Evolutionary conservation across 140 eudicot genomes (phyloP), one percentile per base, ranked within the genome.

Genomic region (Cichorium intybus): DNA sequence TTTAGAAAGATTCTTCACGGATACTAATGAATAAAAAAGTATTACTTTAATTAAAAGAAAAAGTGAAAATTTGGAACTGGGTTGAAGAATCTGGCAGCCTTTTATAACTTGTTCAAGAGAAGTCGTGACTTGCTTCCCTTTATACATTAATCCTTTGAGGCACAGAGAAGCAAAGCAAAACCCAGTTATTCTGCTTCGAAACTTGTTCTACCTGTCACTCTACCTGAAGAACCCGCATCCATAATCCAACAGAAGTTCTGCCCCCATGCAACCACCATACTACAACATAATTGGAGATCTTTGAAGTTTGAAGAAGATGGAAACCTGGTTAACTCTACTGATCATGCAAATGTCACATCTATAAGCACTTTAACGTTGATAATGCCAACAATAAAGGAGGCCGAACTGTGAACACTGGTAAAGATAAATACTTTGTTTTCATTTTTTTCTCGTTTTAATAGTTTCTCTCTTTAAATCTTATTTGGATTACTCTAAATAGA

Each of bases 121-220:
- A 70, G 59, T n/a, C n/a, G n/a, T 34, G 34, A 50, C 55, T 61
- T 70, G 26, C 10, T 21, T 33, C 28, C 16, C 4, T 70, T 29
- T 70, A 59, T 58, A 69, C 47, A 50, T 51, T 51, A 60, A 59
- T 70, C 75, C 68, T 58, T 70, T 29, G 60, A 70, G 33, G n/a
- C 45, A 17, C 43, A 15, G 26, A n/a, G 45, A 59, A 29, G 24
- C 18, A 29, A 56, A 56, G 14, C 20, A 18, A 48, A 16, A 48
- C 26, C 62, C 46, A 29, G 1, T 20, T 23, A 45, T 56, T 56
- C 35, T 57, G 31, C 67, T 24, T 54, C 43, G 50, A 69, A 58
- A 29, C 50, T 57, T 58, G 60, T 47, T 54, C 12, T 43, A 37
- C 21, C 20, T 10, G 26, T 43, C 29, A 31, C 37, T 5, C 7